Percentiles rank a stretch among this genome's conserved stretches.
These are phyloP conservation scores for Cystobasidium ongulense DNA, from an alignment of 768 basidiomycete genomes.

Conservation along the genomic window DNA sequence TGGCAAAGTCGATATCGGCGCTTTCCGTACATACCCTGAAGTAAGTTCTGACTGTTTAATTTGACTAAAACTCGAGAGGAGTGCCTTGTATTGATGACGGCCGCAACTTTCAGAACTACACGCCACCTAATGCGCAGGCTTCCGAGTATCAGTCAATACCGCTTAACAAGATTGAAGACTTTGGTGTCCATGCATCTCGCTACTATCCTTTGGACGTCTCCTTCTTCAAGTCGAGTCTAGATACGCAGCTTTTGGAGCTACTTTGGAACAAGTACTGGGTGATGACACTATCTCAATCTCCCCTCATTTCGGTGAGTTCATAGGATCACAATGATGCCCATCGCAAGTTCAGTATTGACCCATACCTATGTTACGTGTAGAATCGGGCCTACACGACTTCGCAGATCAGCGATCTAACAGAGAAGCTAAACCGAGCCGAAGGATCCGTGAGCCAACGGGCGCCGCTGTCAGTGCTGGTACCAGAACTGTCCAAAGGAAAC, in stretches of 20 bases:
- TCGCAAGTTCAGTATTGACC: no score
- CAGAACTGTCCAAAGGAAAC: constrained; percentile 43
- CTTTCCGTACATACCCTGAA: constrained; percentile 94
- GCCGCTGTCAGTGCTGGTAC: constrained; percentile 52
- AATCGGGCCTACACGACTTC: constrained; percentile 89
- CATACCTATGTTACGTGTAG: constrained; percentile 48
- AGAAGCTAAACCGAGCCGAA: constrained; percentile 57
- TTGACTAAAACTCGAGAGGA: not conserved
- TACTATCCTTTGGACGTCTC: constrained; percentile 92
- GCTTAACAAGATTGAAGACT: constrained; percentile 93
- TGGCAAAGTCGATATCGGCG: constrained; percentile 97
- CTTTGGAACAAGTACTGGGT: constrained; percentile 99
- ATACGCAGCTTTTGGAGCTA: constrained; percentile 75
- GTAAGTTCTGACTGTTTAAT: constrained; percentile 42
- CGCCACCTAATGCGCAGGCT: constrained; percentile 58
- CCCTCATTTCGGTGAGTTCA: constrained; percentile 72
- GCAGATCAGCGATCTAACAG: constrained; percentile 78
- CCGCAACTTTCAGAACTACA: constrained; percentile 56
- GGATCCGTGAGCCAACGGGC: constrained; percentile 36
- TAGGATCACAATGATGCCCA: no score
- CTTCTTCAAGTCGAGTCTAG: constrained; percentile 85
- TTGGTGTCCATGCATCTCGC: constrained; percentile 92
- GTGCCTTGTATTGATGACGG: not conserved
- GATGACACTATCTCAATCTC: constrained; percentile 86
- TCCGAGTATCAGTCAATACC: constrained; percentile 96